Conservation (phyloP, 208 protist species). For the Blechomonas ayalai region DNA sequence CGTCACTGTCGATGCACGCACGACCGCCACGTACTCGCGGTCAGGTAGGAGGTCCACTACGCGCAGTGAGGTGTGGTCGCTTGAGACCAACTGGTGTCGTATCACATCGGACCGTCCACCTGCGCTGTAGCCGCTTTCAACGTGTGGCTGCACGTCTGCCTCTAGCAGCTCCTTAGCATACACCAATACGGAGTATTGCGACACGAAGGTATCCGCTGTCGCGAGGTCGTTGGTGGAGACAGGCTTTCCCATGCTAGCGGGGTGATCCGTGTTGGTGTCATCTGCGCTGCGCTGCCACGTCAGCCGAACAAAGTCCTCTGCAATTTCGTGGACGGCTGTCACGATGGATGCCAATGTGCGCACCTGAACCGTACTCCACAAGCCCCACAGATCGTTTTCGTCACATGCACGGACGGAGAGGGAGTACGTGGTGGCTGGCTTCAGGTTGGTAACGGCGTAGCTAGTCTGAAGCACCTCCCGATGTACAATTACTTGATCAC, state of each 20-base stretch:
- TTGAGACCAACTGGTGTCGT: conserved; percentile 49
- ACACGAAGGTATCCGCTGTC: conserved; percentile 61
- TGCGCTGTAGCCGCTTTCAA: conserved; percentile 61
- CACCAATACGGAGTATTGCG: conserved; percentile 77
- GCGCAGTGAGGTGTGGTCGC: conserved; percentile 79
- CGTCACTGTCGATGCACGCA: conserved; percentile 73
- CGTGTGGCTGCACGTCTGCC: conserved; percentile 23
- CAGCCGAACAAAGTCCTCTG: conserved; percentile 87
- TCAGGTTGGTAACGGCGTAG: conserved; percentile 83
- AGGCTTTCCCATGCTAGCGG: neutral
- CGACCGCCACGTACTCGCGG: conserved; percentile 79
- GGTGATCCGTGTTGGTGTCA: conserved; percentile 8
- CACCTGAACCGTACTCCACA: conserved; percentile 71
- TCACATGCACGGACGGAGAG: conserved; percentile 84
- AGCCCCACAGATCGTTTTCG: conserved; percentile 76
- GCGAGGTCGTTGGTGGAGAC: conserved; percentile 9
- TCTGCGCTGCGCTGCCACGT: conserved; percentile 75
- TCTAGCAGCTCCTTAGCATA: conserved; percentile 44
- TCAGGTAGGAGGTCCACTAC: conserved; percentile 74
- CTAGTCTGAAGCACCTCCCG: conserved; percentile 73
- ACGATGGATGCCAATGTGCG: conserved; percentile 75
- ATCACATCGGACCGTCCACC: conserved; percentile 66
- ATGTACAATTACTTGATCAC: conserved; percentile 73
- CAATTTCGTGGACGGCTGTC: conserved; percentile 84
- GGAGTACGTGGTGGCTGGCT: conserved; percentile 71